Base-by-base conservation (phyloP, 345 rosid genomes). In the Euphorbia peplus region DNA sequence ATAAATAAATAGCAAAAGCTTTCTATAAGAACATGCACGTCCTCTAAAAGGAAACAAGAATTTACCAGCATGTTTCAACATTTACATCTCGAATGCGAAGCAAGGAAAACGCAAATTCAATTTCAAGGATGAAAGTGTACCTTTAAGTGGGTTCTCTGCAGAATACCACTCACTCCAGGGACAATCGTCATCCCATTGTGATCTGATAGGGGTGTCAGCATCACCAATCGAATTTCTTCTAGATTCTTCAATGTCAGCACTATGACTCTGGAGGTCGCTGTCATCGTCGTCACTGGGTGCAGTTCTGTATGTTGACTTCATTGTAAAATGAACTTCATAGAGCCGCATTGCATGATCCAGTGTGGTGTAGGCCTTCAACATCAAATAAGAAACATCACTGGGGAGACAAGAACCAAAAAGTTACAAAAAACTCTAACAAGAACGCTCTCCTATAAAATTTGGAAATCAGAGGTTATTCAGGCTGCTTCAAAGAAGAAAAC, bases 101-200 rank as follows among this genome's bases (percentile, higher is more conserved):
- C 58, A 70, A 48, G 30, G 39, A 11, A 37, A 19, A n/a, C n/a
- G 10, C 48, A 44, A 25, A 56, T 39, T 14, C 19, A 74, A 41
- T 37, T 11, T 47, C 58, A 26, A 16, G 57, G 59, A 65, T 42
- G 58, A 16, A 51, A 63, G 68, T 67, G 18, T 75, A 90, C 99
- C 98, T 87, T 82, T 83, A 53, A 95, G 73, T 14, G 90, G 96
- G 80, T 95, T 91, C 84, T 91, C 99, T 4, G 96, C 90, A 71
- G 96, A 91, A 79, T 90, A 91, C 99, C 99, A 91, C 84, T 90
- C 96, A 72, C 93, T 91, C 98, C 99, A 95, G 71, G 99, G 97
- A 74, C 97, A 95, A 79, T 86, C 97, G 76, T 90, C 98, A 82
- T 95, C 99, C 99, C 98, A 91, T 15, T 84, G 92, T 42, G 82